phyloP scores from a whole-genome alignment of 345 rosid genomes.

The Punica granatum region DNA sequence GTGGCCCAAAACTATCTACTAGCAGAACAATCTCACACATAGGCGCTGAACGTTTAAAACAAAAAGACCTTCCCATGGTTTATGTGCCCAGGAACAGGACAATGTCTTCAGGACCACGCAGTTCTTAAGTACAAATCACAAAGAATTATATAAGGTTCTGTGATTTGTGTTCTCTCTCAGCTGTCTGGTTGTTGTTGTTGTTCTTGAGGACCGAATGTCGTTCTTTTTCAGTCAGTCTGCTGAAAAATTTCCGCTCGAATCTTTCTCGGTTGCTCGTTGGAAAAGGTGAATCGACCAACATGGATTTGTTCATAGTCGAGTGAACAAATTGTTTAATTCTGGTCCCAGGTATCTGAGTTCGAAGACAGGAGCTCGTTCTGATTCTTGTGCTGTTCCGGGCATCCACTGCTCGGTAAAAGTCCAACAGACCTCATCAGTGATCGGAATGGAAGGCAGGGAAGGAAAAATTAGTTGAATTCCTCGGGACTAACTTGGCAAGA shows the following conservation, averaged over 20 bases:
- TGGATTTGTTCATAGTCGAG: too few species aligned
- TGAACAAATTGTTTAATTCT: too few species aligned
- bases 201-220: background rate
- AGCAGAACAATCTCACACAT: background rate
- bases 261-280: background rate
- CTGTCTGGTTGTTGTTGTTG: background rate
- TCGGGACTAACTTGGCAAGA: background rate
- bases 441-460: background rate
- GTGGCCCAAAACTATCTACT: background rate
- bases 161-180: background rate
- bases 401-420: background rate
- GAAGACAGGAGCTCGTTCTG: background rate
- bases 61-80: background rate
- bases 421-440: background rate
- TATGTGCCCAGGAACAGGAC: background rate
- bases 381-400: background rate
- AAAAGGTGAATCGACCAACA: background rate
- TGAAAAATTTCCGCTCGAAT: background rate
- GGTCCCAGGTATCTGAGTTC: background rate
- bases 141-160: background rate
- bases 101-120: background rate
- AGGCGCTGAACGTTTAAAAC: too few species aligned
- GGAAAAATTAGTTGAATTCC: background rate
- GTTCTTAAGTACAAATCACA: background rate
- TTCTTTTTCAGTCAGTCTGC: background rate